Evolutionary conservation across 1,284 basidiomycete species (phyloP).

Genomic region (Fomitopsis schrenkii): DNA sequence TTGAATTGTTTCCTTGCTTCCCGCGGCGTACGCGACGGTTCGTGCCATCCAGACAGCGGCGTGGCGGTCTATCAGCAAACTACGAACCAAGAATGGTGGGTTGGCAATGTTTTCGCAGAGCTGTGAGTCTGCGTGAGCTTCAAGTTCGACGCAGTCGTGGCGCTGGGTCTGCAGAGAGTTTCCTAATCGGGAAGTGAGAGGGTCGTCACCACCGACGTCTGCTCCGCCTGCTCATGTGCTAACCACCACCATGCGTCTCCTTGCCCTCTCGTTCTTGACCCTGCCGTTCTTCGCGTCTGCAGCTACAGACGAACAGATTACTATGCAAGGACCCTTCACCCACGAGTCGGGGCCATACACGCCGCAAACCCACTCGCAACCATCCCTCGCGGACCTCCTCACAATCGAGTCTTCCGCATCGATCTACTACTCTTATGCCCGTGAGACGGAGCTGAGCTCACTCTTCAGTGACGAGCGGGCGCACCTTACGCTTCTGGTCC

Average conservation of each 20-base stretch:
- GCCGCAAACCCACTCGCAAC: constrained; percentile 27
- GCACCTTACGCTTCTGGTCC: constrained; percentile 60
- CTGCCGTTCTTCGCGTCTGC: constrained; percentile 30
- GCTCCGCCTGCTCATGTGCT: background rate
- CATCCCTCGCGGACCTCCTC: constrained; percentile 64
- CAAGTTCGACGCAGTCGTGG: too few species aligned
- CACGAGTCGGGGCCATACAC: constrained; percentile 16
- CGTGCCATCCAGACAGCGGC: too few species aligned
- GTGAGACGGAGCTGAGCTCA: constrained; percentile 58
- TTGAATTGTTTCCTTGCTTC: too few species aligned
- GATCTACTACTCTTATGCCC: constrained; percentile 78
- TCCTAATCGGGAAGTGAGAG: constrained; percentile 21
- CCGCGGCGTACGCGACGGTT: too few species aligned
- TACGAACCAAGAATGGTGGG: too few species aligned
- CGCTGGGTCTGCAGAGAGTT: background rate
- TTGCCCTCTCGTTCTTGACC: constrained; percentile 25
- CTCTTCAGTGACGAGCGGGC: constrained; percentile 38
- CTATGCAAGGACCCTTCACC: constrained; percentile 17
- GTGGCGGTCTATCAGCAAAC: too few species aligned
- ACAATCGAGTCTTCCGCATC: constrained; percentile 68
- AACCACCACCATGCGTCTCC: constrained; percentile 5
- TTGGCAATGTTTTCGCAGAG: too few species aligned
- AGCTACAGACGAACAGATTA: constrained; percentile 27
- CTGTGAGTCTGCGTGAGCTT: too few species aligned
- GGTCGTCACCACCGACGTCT: background rate